Evolutionary conservation across 192 early-diverging fungal species (phyloP).

Genomic region (Chytriomyces confervae): DNA sequence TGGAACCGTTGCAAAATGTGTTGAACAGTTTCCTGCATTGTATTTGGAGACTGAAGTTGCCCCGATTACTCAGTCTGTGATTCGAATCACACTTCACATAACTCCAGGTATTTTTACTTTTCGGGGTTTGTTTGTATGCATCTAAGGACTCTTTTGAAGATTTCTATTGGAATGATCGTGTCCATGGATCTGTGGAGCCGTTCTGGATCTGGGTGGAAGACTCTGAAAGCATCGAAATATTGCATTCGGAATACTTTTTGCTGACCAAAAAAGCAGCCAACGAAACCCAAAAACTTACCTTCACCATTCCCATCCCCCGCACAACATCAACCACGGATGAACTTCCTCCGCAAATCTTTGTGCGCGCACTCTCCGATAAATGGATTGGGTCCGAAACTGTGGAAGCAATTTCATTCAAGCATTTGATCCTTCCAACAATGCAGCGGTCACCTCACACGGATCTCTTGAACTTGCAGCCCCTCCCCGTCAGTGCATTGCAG

Average conservation of each 20-base stretch:
- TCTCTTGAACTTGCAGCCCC: constrained; percentile 87
- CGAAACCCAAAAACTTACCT: constrained; percentile 68
- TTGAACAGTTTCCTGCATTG: constrained; percentile 86
- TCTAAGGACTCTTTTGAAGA: constrained; percentile 44
- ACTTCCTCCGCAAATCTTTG: constrained; percentile 87
- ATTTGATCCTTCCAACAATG: constrained; percentile 86
- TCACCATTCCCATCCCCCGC: constrained; percentile 86
- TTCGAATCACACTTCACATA: constrained; percentile 80
- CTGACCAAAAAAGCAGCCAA: constrained; percentile 66
- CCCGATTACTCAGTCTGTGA: constrained; percentile 92
- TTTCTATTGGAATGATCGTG: constrained; percentile 93
- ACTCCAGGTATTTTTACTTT: constrained; percentile 52
- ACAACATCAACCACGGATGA: constrained; percentile 67
- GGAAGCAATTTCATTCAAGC: constrained; percentile 86
- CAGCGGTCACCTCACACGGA: constrained; percentile 85
- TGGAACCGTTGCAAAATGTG: constrained; percentile 69
- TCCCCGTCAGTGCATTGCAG: constrained; percentile 85
- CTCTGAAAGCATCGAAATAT: constrained; percentile 82
- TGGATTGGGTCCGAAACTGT: constrained; percentile 94
- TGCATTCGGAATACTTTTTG: constrained; percentile 92
- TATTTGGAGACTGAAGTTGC: constrained; percentile 79
- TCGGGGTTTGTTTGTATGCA: neutral
- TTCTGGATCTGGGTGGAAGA: constrained; percentile 99
- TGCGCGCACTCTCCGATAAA: constrained; percentile 92
- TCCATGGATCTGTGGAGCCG: constrained; percentile 88